Evolutionary conservation across 345 rosid species (phyloP).

Genomic region (Excoecaria agallocha): DNA sequence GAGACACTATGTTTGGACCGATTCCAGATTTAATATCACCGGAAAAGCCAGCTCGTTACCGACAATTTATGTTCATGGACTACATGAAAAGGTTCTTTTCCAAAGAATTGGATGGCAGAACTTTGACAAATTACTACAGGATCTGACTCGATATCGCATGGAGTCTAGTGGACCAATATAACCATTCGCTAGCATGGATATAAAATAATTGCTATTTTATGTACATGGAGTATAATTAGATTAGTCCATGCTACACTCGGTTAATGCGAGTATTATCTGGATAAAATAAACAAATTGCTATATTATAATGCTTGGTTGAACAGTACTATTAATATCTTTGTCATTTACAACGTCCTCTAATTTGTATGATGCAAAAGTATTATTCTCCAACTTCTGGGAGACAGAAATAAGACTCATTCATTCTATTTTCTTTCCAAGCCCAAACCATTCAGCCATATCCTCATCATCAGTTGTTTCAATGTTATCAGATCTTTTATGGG

Average conservation of each 20-base stretch:
- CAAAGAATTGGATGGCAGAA: conserved; percentile 44
- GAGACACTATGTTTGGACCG: conserved; percentile 37
- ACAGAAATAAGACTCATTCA: not conserved
- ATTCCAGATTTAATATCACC: conserved; percentile 37
- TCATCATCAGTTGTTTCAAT: conserved; percentile 47
- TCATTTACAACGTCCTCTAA: too few relatives aligned
- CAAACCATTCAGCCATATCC: conserved; percentile 75
- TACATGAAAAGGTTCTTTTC: conserved; percentile 38
- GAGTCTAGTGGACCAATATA: too few relatives aligned
- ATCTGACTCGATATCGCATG: conserved; percentile 5
- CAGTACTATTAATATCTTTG: too few relatives aligned
- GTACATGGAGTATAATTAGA: too few relatives aligned
- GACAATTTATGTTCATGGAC: conserved; percentile 30
- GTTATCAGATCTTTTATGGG: conserved; percentile 29
- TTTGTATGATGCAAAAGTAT: too few relatives aligned
- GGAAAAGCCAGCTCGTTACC: conserved; percentile 37
- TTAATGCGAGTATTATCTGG: too few relatives aligned
- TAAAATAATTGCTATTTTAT: too few relatives aligned
- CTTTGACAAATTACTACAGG: conserved; percentile 38
- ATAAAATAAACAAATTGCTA: too few relatives aligned
- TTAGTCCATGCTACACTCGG: too few relatives aligned
- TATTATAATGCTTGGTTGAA: too few relatives aligned
- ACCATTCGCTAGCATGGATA: too few relatives aligned
- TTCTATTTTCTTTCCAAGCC: conserved; percentile 14
- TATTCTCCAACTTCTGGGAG: too few relatives aligned